Conservation (phyloP, 192 early-diverging fungal genomes). For the Coemansia sp. region DNA sequence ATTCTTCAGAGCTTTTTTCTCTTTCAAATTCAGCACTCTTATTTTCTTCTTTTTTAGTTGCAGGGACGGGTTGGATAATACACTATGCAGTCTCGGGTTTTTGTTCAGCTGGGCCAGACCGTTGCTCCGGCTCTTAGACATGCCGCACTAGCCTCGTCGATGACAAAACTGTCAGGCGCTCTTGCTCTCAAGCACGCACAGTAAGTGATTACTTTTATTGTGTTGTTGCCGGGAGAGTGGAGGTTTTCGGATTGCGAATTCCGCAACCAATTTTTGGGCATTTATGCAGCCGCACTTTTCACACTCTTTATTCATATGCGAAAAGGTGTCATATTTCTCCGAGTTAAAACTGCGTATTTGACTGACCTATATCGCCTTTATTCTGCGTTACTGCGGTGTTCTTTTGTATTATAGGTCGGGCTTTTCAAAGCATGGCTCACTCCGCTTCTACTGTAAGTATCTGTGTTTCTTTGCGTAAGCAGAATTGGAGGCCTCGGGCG, state of each 20-base stretch:
- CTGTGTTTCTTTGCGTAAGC: not conserved
- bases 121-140: slow-evolving; percentile 39
- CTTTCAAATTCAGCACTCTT: not conserved
- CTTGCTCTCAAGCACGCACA: slow-evolving; percentile 38
- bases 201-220: slow-evolving; percentile 26
- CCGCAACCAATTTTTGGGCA: not conserved
- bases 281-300: not conserved
- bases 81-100: slow-evolving; percentile 46
- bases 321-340: too few relatives aligned
- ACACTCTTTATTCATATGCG: too few relatives aligned
- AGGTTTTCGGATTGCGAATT: not conserved
- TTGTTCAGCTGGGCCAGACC: slow-evolving; percentile 41
- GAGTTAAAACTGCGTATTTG: too few relatives aligned
- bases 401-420: slow-evolving; percentile 25
- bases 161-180: slow-evolving; percentile 29
- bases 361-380: not conserved
- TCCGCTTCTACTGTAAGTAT: slow-evolving; percentile 53
- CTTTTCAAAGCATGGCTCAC: slow-evolving; percentile 25
- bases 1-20: not conserved
- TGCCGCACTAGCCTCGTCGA: slow-evolving; percentile 21
- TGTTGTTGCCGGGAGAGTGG: not conserved
- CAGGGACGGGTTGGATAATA: not conserved
- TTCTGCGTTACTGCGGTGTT: not conserved
- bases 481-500: not conserved
- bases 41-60: not conserved